phyloP scores from a whole-genome alignment of 345 rosid genomes.

The Citrus sinensis region DNA sequence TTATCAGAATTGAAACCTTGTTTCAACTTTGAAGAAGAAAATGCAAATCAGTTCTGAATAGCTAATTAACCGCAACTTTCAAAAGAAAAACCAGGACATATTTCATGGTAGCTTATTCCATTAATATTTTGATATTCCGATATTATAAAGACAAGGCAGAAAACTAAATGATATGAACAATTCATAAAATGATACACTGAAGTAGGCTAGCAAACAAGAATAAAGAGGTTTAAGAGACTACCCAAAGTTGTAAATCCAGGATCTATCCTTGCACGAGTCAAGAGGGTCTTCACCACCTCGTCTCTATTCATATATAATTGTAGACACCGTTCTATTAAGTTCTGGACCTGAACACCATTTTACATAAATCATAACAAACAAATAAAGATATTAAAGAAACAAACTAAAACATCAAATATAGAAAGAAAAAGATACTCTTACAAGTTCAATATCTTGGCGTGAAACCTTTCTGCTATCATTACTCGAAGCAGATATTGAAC shows the following conservation, averaged over 20 bases:
- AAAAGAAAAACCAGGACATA: conserved; percentile 1
- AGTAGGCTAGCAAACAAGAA: background rate
- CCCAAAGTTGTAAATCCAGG: conserved; percentile 81
- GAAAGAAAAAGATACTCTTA: conserved; percentile 21
- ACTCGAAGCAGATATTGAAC: conserved; percentile 85
- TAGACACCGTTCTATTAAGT: conserved; percentile 73
- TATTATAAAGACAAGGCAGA: background rate
- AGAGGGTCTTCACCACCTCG: conserved; percentile 76
- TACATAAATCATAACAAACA: background rate
- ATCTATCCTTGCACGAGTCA: conserved; percentile 74
- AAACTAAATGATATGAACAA: background rate
- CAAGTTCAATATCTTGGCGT: conserved; percentile 95
- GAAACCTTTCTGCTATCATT: conserved; percentile 89
- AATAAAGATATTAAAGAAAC: background rate
- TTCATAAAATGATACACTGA: background rate
- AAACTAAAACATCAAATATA: background rate
- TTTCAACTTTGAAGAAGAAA: background rate
- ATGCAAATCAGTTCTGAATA: background rate
- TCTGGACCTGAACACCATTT: conserved; percentile 59
- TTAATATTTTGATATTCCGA: background rate
- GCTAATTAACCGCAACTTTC: background rate
- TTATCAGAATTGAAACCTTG: background rate
- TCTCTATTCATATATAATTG: conserved; percentile 76
- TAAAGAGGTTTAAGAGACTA: conserved; percentile 16
- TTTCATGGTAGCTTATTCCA: background rate